Evolutionary conservation across 2,329 filamentous ascomycete species (phyloP), one percentile per base, ranked within the genome.

Genomic region (Dactylonectria macrodidyma): DNA sequence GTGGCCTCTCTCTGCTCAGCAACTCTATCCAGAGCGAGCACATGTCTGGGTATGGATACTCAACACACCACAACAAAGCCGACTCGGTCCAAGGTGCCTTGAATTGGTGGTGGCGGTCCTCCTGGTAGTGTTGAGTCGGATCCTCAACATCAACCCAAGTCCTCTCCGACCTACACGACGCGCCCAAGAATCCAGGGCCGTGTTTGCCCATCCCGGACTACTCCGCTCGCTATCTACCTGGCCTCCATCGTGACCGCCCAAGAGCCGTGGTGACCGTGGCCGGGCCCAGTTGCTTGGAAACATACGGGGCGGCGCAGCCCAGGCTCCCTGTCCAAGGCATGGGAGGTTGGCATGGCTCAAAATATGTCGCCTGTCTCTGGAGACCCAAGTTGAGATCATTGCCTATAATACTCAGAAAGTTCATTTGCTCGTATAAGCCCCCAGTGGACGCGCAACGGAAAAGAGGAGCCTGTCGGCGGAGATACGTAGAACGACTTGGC

Each of bases 251-350:
- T 58, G 19, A 59, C 46, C 59, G 58, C 47, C 64, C 36, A 66
- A 54, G 57, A 58, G 64, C 47, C 59, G 58, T 59, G 44, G 47
- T 65, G 58, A 41, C 47, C 24, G 58, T 36, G 41, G 50, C n/a
- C 62, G 36, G 65, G 66, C 22, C 63, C 66, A 73, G 65, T 61
- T 65, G 60, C 67, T 54, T 65, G 71, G 61, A 61, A 44, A 64
- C 59, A 41, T 26, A 57, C 48, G 62, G 59, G 60, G 56, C 59
- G 38, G 50, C 55, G 65, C 50, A 55, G 54, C 52, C 55, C 48
- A 58, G 57, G 64, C 44, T 34, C 64, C 64, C 64, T 66, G 64
- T 38, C 24, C 50, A 36, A 51, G 50, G 22, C 55, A 36, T 34
- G 51, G 24, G 50, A 48, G 34, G 51, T 61, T 47, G 48, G 30